These are phyloP conservation scores for Rhodamnia argentea DNA, from an alignment of 345 rosid genomes.

Conservation along the genomic window DNA sequence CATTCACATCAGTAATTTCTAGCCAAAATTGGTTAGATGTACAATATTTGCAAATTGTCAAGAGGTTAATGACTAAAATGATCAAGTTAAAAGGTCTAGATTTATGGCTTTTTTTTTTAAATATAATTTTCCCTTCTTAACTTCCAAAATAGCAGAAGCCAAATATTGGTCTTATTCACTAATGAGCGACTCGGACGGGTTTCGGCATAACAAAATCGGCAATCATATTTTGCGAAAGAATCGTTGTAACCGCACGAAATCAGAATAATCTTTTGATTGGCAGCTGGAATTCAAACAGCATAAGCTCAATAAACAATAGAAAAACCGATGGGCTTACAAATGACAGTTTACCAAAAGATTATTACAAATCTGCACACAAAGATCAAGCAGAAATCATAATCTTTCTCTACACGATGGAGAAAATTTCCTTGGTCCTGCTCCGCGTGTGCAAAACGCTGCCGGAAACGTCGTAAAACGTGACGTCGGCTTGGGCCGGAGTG, in stretches of 20 bases:
- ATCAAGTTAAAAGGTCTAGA: too few species aligned
- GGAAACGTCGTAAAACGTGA: slow-evolving; percentile 35
- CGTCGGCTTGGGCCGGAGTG: slow-evolving; percentile 11
- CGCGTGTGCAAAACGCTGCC: slow-evolving; percentile 48
- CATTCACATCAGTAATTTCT: too few species aligned
- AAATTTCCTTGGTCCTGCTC: slow-evolving; percentile 11
- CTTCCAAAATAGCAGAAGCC: background rate
- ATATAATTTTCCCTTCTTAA: background rate
- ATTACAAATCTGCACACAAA: background rate
- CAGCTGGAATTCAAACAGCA: background rate
- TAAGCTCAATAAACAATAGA: background rate
- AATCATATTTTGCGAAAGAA: background rate
- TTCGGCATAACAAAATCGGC: background rate
- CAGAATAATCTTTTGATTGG: background rate
- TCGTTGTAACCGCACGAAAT: background rate
- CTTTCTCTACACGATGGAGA: background rate
- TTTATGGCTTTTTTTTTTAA: too few species aligned
- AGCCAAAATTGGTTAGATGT: too few species aligned
- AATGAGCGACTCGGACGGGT: background rate
- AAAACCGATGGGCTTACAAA: background rate
- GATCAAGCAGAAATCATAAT: background rate
- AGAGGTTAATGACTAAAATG: too few species aligned
- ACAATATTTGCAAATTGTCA: too few species aligned
- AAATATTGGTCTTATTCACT: background rate
- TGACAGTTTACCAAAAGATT: background rate